A percentile compares a stretch with the other conserved stretches of the same genome.
Conservation (phyloP, 2,329 filamentous ascomycete species). For the Alternaria brassicae region DNA sequence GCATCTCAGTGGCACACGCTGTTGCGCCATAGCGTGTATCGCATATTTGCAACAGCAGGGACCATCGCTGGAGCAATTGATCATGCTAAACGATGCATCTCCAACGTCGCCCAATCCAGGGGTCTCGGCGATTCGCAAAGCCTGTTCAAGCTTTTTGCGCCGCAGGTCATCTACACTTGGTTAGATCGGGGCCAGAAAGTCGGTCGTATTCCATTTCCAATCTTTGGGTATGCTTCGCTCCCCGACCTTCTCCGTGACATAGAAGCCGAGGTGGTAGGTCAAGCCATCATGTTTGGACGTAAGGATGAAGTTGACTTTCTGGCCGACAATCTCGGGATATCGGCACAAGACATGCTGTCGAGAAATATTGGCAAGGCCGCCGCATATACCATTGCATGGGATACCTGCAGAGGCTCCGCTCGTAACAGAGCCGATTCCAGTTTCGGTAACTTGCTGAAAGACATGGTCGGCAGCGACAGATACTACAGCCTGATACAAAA, state of each 20-base stretch:
- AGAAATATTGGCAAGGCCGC: slow-evolving; percentile 77
- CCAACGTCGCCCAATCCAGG: slow-evolving; percentile 69
- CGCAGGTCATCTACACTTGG: slow-evolving; percentile 93
- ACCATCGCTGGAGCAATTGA: slow-evolving; percentile 68
- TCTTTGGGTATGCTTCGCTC: slow-evolving; percentile 79
- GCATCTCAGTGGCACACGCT: slow-evolving; percentile 87
- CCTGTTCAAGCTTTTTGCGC: slow-evolving; percentile 83
- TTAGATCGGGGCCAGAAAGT: slow-evolving; percentile 67
- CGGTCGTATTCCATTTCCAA: slow-evolving; percentile 75
- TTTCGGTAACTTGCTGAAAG: slow-evolving; percentile 72
- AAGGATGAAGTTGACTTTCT: slow-evolving; percentile 68
- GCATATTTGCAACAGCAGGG: slow-evolving; percentile 90
- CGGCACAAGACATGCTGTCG: slow-evolving; percentile 53
- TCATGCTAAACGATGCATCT: slow-evolving; percentile 77
- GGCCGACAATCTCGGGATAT: slow-evolving; percentile 54
- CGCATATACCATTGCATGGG: slow-evolving; percentile 83
- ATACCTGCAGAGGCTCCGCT: slow-evolving; percentile 60
- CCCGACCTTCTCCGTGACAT: slow-evolving; percentile 72
- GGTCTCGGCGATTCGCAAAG: slow-evolving; percentile 69
- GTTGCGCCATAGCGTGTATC: slow-evolving; percentile 85
- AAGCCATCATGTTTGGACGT: slow-evolving; percentile 82
- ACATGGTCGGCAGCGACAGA: slow-evolving; percentile 69
- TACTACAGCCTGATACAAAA: slow-evolving; percentile 70
- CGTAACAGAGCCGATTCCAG: slow-evolving; percentile 56
- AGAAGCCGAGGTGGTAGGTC: slow-evolving; percentile 77